Percentiles rank a stretch among this genome's conserved stretches.
phyloP scores from a whole-genome alignment of 2,329 filamentous ascomycete species.

The Aspergillus alliaceus region DNA sequence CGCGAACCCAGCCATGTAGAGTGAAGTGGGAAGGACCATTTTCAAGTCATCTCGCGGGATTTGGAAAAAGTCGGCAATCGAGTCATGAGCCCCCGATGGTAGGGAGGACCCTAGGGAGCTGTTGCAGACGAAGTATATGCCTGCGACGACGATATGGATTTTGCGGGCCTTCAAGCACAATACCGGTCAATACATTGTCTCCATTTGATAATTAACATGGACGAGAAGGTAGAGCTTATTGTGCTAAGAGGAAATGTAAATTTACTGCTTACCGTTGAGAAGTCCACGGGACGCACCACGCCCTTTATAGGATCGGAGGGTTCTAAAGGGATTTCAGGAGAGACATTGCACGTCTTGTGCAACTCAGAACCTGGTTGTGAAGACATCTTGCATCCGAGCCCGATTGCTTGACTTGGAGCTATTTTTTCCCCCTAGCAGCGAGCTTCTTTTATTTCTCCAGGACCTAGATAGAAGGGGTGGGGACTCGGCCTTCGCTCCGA shows the following conservation, averaged over 20 bases:
- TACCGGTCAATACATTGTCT: not conserved
- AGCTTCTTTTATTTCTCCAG: not conserved
- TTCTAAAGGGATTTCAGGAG: not conserved
- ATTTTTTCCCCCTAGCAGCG: no score
- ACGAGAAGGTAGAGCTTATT: not conserved
- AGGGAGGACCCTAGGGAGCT: conserved; percentile 20
- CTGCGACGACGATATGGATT: conserved; percentile 15
- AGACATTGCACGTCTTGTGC: not conserved
- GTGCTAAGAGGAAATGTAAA: not conserved
- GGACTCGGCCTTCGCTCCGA: not conserved
- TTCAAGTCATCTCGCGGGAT: conserved; percentile 20
- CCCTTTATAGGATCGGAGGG: not conserved
- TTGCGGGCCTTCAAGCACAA: conserved; percentile 3
- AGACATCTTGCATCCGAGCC: not conserved
- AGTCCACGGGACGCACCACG: not conserved
- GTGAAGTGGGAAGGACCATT: conserved; percentile 29
- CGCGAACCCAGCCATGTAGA: conserved; percentile 31
- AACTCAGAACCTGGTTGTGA: not conserved
- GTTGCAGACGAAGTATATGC: conserved; percentile 18
- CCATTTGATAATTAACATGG: no score
- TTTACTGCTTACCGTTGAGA: not conserved
- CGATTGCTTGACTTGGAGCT: not conserved
- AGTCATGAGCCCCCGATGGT: conserved; percentile 17
- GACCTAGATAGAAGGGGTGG: not conserved
- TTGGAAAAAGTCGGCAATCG: conserved; percentile 13